phyloP scores from a whole-genome alignment of 257 asterid genomes.

The Euphrasia confusa region DNA sequence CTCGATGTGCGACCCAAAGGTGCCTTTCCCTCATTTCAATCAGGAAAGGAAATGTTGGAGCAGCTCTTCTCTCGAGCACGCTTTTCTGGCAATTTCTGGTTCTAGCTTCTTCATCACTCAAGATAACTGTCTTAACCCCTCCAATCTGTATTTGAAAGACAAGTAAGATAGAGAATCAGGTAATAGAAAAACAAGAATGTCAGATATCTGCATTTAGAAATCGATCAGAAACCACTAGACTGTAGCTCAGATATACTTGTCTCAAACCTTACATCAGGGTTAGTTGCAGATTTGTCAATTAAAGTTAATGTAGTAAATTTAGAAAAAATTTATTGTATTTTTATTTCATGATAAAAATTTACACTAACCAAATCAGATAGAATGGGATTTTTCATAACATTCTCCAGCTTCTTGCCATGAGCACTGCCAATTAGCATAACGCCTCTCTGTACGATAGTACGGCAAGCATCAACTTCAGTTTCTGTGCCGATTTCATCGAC shows the following conservation, averaged over 20 bases:
- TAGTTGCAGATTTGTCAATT: slow-evolving; percentile 17
- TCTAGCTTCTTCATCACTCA: slow-evolving; percentile 61
- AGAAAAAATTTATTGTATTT: background rate
- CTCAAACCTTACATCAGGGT: slow-evolving; percentile 13
- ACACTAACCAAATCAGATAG: slow-evolving; percentile 59
- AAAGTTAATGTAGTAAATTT: slow-evolving; percentile 3
- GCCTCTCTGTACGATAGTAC: slow-evolving; percentile 79
- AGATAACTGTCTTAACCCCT: slow-evolving; percentile 46
- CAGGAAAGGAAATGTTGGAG: slow-evolving; percentile 68
- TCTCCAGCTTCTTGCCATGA: slow-evolving; percentile 67
- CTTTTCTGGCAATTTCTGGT: slow-evolving; percentile 52
- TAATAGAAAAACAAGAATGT: background rate
- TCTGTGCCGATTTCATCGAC: slow-evolving; percentile 76
- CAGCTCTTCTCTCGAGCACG: slow-evolving; percentile 58
- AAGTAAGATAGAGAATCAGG: background rate
- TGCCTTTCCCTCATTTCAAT: slow-evolving; percentile 70
- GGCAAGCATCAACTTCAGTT: slow-evolving; percentile 76
- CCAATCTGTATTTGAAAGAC: slow-evolving; percentile 50
- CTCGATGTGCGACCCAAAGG: slow-evolving; percentile 72
- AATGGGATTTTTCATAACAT: slow-evolving; percentile 57
- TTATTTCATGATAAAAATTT: slow-evolving; percentile 15
- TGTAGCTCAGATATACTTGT: no score
- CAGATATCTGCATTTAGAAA: no score
- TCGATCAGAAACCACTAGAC: no score
- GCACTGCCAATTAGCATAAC: slow-evolving; percentile 87